phyloP scores from a whole-genome alignment of 306 rosid genomes.

The Ceratonia siliqua region DNA sequence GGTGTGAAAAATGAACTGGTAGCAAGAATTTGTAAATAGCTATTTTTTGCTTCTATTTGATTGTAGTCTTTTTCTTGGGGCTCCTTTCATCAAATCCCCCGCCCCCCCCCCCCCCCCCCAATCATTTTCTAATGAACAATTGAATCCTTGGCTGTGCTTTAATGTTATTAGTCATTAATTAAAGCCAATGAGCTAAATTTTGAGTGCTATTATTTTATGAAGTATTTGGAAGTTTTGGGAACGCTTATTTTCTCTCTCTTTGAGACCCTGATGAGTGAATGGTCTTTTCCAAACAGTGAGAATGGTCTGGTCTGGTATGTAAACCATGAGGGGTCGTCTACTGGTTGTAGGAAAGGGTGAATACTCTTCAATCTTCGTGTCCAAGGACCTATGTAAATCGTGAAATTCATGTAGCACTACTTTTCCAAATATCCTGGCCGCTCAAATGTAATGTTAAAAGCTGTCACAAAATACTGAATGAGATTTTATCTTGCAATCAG shows the following conservation, averaged over 20 bases:
- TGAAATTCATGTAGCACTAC: slow-evolving; percentile 38
- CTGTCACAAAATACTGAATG: slow-evolving; percentile 50
- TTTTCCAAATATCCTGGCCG: slow-evolving; percentile 43
- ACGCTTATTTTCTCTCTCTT: slow-evolving; percentile 6
- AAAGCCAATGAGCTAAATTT: slow-evolving; percentile 29
- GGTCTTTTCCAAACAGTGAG: slow-evolving; percentile 39
- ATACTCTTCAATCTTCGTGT: slow-evolving; percentile 33
- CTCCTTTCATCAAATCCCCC: slow-evolving; percentile 34
- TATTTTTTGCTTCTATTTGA: slow-evolving; percentile 24
- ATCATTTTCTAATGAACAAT: slow-evolving; percentile 30
- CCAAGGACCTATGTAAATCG: slow-evolving; percentile 48
- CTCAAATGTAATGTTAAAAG: slow-evolving; percentile 37
- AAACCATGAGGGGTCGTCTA: slow-evolving; percentile 40
- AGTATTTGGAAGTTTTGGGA: slow-evolving; percentile 31
- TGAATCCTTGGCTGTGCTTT: slow-evolving; percentile 31
- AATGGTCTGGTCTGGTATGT: slow-evolving; percentile 37
- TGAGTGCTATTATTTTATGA: slow-evolving; percentile 30
- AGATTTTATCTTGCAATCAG: slow-evolving; percentile 51
- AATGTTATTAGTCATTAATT: slow-evolving; percentile 36
- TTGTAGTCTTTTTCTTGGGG: slow-evolving; percentile 26
- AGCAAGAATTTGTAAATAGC: slow-evolving; percentile 53
- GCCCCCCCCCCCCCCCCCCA: slow-evolving; percentile 17
- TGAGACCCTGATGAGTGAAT: slow-evolving; percentile 37
- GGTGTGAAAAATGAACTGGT: slow-evolving; percentile 41
- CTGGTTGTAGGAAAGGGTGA: slow-evolving; percentile 43